These are phyloP conservation scores for Fusarium pilosicola DNA, from an alignment of 2,329 filamentous ascomycete genomes.

Conservation along the genomic window DNA sequence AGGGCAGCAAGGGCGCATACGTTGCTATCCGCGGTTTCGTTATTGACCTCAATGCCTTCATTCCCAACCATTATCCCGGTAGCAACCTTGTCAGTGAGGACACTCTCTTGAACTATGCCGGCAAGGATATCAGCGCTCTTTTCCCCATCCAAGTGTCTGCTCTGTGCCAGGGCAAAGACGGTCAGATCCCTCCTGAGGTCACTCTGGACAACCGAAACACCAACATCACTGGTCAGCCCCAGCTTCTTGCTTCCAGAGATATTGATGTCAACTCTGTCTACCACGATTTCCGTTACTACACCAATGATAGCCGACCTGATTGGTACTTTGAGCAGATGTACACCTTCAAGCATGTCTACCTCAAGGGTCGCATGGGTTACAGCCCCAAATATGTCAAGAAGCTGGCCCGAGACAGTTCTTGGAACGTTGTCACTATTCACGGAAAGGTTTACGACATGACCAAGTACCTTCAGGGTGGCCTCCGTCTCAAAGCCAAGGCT, in stretches of 20 bases:
- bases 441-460: conserved; percentile 89
- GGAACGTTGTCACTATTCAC: conserved; percentile 81
- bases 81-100: conserved; percentile 63
- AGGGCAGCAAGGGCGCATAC: conserved; percentile 68
- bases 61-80: conserved; percentile 77
- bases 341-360: conserved; percentile 79
- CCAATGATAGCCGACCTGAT: conserved; percentile 82
- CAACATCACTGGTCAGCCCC: conserved; percentile 77
- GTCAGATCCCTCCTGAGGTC: conserved; percentile 73
- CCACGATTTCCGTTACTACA: conserved; percentile 91
- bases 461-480: conserved; percentile 80
- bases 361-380: conserved; percentile 89
- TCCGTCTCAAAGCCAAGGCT: conserved; percentile 66
- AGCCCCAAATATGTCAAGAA: conserved; percentile 79
- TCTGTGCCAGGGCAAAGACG: conserved; percentile 82
- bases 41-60: conserved; percentile 80
- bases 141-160: conserved; percentile 96
- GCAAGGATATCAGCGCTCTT: conserved; percentile 83
- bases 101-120: conserved; percentile 81
- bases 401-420: conserved; percentile 69
- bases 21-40: conserved; percentile 89
- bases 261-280: conserved; percentile 81
- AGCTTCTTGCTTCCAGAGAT: conserved; percentile 63
- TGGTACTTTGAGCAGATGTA: conserved; percentile 94
- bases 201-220: conserved; percentile 82